These are phyloP conservation scores for Hortiboletus rubellus DNA, from an alignment of 1,284 basidiomycete species.

Conservation along the genomic window DNA sequence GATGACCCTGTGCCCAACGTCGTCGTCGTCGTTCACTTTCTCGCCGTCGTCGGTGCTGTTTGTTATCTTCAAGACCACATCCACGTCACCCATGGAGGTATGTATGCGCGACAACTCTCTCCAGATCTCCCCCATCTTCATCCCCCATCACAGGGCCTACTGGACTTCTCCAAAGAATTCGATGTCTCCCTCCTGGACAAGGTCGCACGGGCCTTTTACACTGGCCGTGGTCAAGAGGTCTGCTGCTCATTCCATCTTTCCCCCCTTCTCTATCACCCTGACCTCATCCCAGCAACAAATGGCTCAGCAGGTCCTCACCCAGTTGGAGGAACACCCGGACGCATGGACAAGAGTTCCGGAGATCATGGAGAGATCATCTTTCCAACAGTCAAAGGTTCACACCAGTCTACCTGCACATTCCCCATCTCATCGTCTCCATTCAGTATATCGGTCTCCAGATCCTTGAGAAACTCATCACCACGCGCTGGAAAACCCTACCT, in stretches of 20 bases:
- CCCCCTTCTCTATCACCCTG: slow-evolving; percentile 13
- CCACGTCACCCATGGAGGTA: slow-evolving; percentile 39
- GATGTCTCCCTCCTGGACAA: slow-evolving; percentile 85
- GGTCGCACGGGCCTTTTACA: slow-evolving; percentile 83
- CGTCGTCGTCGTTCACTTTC: slow-evolving; percentile 31
- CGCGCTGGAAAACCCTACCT: slow-evolving; percentile 95
- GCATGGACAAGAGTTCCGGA: slow-evolving; percentile 97
- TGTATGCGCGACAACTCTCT: slow-evolving; percentile 7
- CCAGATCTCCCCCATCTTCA: slow-evolving; percentile 30
- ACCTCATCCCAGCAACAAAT: slow-evolving; percentile 72
- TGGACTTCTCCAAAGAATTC: slow-evolving; percentile 86
- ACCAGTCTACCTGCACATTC: not conserved
- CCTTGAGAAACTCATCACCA: slow-evolving; percentile 91
- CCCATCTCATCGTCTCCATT: slow-evolving; percentile 22
- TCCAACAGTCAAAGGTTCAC: slow-evolving; percentile 87
- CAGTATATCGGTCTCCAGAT: slow-evolving; percentile 96
- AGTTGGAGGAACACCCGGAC: slow-evolving; percentile 97
- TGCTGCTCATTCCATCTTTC: slow-evolving; percentile 21
- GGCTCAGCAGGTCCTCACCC: slow-evolving; percentile 88
- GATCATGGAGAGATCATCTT: slow-evolving; percentile 84
- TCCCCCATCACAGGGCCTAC: slow-evolving; percentile 57
- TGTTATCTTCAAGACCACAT: slow-evolving; percentile 4
- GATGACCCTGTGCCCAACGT: slow-evolving; percentile 47
- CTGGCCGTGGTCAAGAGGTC: slow-evolving; percentile 76
- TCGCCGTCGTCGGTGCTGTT: slow-evolving; percentile 8